Evolutionary conservation across 2,329 filamentous ascomycete species (phyloP).

Genomic region (Pyricularia sp.): DNA sequence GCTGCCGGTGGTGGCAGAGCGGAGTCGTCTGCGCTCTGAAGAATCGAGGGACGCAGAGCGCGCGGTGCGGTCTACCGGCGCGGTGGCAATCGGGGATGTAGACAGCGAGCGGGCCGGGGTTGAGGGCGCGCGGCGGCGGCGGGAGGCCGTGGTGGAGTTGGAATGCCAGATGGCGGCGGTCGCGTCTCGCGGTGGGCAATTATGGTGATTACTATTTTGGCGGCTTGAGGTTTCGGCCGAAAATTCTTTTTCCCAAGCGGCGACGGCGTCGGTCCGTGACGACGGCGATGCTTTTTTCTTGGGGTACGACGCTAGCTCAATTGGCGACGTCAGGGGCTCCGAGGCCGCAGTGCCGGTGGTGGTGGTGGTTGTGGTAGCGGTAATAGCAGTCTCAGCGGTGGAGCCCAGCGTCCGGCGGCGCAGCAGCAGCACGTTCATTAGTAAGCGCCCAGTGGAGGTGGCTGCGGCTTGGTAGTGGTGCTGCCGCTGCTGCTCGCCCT

Average conservation of each 20-base stretch:
- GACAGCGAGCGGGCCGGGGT: neutral
- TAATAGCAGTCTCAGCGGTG: neutral
- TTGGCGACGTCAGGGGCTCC: slow-evolving; percentile 1
- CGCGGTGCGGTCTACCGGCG: neutral
- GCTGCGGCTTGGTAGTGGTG: neutral
- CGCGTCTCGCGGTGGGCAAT: neutral
- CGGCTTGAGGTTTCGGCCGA: neutral
- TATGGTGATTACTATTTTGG: neutral
- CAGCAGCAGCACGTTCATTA: slow-evolving; percentile 1
- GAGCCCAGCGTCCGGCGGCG: neutral
- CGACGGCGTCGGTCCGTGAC: neutral
- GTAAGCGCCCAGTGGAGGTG: slow-evolving; percentile 1
- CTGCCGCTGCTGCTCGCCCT: neutral
- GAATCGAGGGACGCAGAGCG: neutral
- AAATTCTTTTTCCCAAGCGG: neutral
- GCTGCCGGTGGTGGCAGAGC: neutral
- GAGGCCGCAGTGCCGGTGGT: neutral
- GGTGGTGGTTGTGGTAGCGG: neutral
- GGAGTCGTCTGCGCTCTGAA: neutral
- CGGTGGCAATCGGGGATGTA: neutral
- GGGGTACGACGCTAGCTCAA: slow-evolving; percentile 3
- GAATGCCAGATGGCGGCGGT: neutral
- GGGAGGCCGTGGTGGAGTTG: neutral
- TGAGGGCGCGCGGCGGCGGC: neutral
- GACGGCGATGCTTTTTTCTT: neutral